phyloP scores from a whole-genome alignment of 2,329 filamentous ascomycete genomes.

The Penicillium sp. region DNA sequence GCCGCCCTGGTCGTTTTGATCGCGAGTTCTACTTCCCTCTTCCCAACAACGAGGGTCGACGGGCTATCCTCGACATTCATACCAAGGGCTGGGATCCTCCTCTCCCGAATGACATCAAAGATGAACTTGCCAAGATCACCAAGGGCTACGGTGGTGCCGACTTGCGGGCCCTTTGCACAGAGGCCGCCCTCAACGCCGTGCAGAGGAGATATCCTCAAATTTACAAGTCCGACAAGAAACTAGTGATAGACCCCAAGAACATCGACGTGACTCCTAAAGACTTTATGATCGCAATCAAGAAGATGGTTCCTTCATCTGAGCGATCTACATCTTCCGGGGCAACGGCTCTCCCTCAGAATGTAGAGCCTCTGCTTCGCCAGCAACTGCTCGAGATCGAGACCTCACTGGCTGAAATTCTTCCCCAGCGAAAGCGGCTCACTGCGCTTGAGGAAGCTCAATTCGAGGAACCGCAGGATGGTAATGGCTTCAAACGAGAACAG shows the following conservation, averaged over 20 bases:
- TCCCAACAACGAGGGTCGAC: conserved; percentile 76
- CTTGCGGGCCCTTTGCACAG: conserved; percentile 88
- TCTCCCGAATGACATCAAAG: conserved; percentile 75
- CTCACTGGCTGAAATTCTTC: conserved; percentile 74
- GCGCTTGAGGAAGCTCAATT: conserved; percentile 93
- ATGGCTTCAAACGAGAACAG: conserved; percentile 82
- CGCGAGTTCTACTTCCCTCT: conserved; percentile 98
- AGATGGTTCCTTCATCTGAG: conserved; percentile 93
- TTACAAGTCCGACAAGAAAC: conserved; percentile 85
- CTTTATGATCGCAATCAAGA: conserved; percentile 96
- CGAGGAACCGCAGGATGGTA: conserved; percentile 78
- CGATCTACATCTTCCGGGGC: conserved; percentile 84
- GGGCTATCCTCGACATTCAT: conserved; percentile 90
- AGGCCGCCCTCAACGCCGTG: conserved; percentile 92
- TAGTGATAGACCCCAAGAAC: conserved; percentile 79
- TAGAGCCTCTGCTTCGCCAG: conserved; percentile 77
- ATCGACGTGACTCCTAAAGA: conserved; percentile 90
- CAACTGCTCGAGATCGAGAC: conserved; percentile 70
- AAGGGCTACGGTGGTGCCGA: conserved; percentile 98
- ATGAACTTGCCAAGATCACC: conserved; percentile 77
- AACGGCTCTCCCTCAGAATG: conserved; percentile 72
- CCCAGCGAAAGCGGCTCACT: conserved; percentile 81
- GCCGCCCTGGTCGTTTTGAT: conserved; percentile 91
- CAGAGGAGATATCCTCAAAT: conserved; percentile 96
- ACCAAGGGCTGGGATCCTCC: conserved; percentile 87